Conservation (phyloP, 1,284 basidiomycete genomes). For the Fomitopsis betulina region DNA sequence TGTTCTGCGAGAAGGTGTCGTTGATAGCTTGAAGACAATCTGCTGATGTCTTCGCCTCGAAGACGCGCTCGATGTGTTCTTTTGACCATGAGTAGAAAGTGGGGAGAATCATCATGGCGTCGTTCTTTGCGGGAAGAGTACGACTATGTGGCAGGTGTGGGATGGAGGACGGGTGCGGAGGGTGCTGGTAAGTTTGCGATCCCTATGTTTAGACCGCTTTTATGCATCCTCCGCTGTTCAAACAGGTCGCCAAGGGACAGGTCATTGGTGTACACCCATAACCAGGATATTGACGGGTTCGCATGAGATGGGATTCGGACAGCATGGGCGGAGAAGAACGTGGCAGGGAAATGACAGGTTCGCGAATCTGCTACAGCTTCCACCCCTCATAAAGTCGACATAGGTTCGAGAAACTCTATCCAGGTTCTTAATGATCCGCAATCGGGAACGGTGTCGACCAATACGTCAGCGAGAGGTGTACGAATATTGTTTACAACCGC, state of each 20-base stretch:
- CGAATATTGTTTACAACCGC: not conserved
- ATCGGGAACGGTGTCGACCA: slow-evolving; percentile 5
- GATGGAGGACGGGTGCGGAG: not conserved
- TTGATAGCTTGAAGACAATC: slow-evolving; percentile 40
- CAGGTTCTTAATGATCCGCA: slow-evolving; percentile 10
- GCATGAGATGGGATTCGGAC: slow-evolving; percentile 5
- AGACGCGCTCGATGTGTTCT: slow-evolving; percentile 44
- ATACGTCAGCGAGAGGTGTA: slow-evolving; percentile 3
- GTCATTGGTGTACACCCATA: slow-evolving; percentile 1
- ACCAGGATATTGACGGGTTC: slow-evolving; percentile 6
- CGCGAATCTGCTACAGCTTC: slow-evolving; percentile 6
- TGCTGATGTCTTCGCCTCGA: slow-evolving; percentile 44
- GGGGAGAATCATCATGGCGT: slow-evolving; percentile 26
- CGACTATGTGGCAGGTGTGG: slow-evolving; percentile 1
- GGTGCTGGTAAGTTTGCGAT: not conserved
- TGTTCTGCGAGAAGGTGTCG: slow-evolving; percentile 39
- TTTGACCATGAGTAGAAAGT: slow-evolving; percentile 50
- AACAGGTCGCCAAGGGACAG: slow-evolving; percentile 8
- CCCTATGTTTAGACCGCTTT: slow-evolving; percentile 5
- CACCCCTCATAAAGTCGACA: not conserved
- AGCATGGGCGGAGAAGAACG: slow-evolving; percentile 5
- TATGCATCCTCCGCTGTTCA: slow-evolving; percentile 8
- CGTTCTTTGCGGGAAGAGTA: slow-evolving; percentile 1
- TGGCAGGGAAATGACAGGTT: slow-evolving; percentile 6
- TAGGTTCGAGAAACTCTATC: slow-evolving; percentile 3